These are phyloP conservation scores for Apiotrichum gamsii DNA, from an alignment of 1,284 basidiomycete genomes.

Conservation along the genomic window DNA sequence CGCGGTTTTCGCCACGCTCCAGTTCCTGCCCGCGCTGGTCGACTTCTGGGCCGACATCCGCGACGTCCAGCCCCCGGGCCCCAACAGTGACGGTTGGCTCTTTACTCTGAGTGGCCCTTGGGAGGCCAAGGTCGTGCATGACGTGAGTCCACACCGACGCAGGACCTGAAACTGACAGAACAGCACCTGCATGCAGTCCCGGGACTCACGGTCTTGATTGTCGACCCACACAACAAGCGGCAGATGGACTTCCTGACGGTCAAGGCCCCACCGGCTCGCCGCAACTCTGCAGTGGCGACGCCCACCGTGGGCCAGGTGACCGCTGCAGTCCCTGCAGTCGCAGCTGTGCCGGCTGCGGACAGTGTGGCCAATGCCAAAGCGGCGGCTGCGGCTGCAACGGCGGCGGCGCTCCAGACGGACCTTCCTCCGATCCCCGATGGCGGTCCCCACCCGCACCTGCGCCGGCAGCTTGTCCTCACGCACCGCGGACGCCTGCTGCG, in stretches of 20 bases:
- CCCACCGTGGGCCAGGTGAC: no score
- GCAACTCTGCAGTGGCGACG: no score
- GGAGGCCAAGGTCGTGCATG: constrained; percentile 15
- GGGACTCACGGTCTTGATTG: no score
- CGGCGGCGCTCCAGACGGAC: background rate
- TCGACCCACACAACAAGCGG: no score
- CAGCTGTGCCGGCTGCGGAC: no score
- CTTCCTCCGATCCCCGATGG: constrained; percentile 1
- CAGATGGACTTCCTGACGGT: constrained; percentile 2
- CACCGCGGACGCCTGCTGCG: constrained; percentile 26
- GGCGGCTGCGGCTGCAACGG: background rate
- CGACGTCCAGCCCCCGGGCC: constrained; percentile 17
- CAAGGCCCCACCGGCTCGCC: no score
- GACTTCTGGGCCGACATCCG: constrained; percentile 29
- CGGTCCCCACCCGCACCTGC: constrained; percentile 10
- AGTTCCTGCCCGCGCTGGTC: constrained; percentile 30
- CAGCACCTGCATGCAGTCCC: constrained; percentile 26
- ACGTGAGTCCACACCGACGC: background rate
- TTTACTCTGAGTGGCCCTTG: constrained; percentile 9
- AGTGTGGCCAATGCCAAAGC: constrained; percentile 18
- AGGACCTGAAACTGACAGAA: background rate
- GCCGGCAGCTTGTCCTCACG: constrained; percentile 14
- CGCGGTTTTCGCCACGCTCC: background rate
- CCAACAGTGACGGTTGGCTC: constrained; percentile 19
- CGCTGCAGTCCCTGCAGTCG: no score